Evolutionary conservation across 805 yeast genomes (phyloP).

Genomic region (Babjeviella inositovora): DNA sequence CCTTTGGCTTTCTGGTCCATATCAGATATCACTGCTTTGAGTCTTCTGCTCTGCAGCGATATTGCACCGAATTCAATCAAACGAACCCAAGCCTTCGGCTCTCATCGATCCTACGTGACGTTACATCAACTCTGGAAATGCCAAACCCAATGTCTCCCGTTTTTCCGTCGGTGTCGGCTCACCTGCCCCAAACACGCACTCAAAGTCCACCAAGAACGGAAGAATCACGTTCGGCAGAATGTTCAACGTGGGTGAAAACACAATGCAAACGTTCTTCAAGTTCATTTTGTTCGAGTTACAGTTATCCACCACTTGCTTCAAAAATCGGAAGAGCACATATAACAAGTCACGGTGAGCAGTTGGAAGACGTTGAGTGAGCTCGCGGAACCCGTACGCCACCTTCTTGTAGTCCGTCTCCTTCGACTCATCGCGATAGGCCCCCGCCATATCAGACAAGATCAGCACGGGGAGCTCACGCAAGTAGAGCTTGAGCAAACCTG

Average conservation of each 20-base stretch:
- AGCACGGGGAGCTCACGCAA: constrained; percentile 62
- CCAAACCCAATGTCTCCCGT: no score
- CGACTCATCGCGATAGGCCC: constrained; percentile 17
- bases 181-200: constrained; percentile 39
- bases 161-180: no score
- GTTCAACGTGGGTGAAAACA: constrained; percentile 68
- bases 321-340: constrained; percentile 47
- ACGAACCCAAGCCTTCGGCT: no score
- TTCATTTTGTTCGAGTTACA: constrained; percentile 69
- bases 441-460: constrained; percentile 38
- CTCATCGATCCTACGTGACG: no score
- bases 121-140: no score
- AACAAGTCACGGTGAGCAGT: constrained; percentile 40
- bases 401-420: constrained; percentile 6
- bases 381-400: constrained; percentile 7
- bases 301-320: constrained; percentile 47
- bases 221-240: constrained; percentile 45
- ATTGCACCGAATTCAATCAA: no score
- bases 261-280: constrained; percentile 63
- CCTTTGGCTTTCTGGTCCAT: no score
- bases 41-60: no score
- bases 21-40: no score
- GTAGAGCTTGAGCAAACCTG: constrained; percentile 74
- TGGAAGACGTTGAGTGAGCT: constrained; percentile 29
- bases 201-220: constrained; percentile 45